Base-by-base conservation (phyloP, 306 rosid species). In the Oemleria cerasiformis region DNA sequence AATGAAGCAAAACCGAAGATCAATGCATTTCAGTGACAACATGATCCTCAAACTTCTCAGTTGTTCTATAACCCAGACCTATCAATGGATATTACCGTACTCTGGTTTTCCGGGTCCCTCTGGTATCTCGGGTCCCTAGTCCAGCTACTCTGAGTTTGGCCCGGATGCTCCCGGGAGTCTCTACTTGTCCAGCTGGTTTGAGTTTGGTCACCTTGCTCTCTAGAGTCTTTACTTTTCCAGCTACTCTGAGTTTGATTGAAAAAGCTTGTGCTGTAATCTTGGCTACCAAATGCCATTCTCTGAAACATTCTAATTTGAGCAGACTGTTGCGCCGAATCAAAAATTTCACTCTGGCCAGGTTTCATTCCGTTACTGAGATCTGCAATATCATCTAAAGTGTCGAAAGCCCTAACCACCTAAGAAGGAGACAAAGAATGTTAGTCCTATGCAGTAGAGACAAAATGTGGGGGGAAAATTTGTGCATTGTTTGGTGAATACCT, bases 401-500 rank as follows among this genome's bases (percentile, higher is more conserved):
- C 97, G 15, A 91, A 85, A 73, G 99, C 99, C 83, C 99, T 89
- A 56, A 88, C 92, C 68, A 94, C 97, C 99, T 94, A 79, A 21
- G 9, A 68, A 7, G 43, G 20, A 60, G 44, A 58, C 6, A 3
- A 6, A 19, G 49, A 38, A 16, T 34, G 48, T 44, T 73, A 64
- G 67, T 61, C 50, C 49, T 59, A 44, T 23, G 11, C 50, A 65
- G 74, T 63, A 50, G 20, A 63, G 54, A 30, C 5, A 30, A 69
- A 51, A 59, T 21, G 13, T 11, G 36, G 64, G 71, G 14, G 41
- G 14, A 41, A 68, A 13, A 0, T 54, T n/a, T 47, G 15, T 13
- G 16, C 25, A 54, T 36, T 13, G 38, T 40, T 48, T 65, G 6
- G n/a, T 20, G 48, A 10, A 72, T 89, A 95, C 97, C 96, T 84